Evolutionary conservation across 2,329 filamentous ascomycete species (phyloP).

Genomic region (Monascus ruber): DNA sequence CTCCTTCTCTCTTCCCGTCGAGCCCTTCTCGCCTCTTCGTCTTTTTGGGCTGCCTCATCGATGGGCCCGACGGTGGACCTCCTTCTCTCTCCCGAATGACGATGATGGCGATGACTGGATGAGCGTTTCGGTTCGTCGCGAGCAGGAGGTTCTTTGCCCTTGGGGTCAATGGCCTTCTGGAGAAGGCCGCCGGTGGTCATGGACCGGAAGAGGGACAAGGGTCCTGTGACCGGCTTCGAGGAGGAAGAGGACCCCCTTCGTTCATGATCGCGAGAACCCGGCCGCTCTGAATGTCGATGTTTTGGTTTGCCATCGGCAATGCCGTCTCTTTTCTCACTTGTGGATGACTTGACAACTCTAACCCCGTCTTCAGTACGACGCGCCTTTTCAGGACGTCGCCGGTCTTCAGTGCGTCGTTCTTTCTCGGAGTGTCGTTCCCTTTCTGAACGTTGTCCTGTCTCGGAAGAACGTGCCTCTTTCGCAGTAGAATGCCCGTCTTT

Average conservation of each 20-base stretch:
- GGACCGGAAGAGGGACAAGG: conserved; percentile 21
- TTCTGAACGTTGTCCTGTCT: neutral
- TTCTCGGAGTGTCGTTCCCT: conserved; percentile 5
- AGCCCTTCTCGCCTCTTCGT: conserved; percentile 18
- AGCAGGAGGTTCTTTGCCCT: conserved; percentile 9
- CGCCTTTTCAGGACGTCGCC: conserved; percentile 5
- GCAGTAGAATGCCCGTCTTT: neutral
- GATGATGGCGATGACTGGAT: conserved; percentile 19
- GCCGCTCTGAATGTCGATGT: conserved; percentile 13
- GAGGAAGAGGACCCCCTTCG: conserved; percentile 11
- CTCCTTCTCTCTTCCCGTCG: conserved; percentile 14
- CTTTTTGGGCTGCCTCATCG: conserved; percentile 11
- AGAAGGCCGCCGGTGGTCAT: conserved; percentile 28
- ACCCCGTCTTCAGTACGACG: neutral
- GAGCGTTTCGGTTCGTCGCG: conserved; percentile 19
- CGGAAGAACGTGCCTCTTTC: neutral
- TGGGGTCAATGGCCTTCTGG: conserved; percentile 25
- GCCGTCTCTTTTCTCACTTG: conserved; percentile 4
- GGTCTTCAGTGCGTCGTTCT: conserved; percentile 6
- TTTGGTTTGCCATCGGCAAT: conserved; percentile 2
- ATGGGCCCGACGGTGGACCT: conserved; percentile 13
- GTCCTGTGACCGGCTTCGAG: conserved; percentile 14
- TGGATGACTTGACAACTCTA: conserved; percentile 10
- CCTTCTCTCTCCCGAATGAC: conserved; percentile 15
- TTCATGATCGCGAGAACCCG: conserved; percentile 13